A percentile compares a stretch with the other conserved stretches of the same genome.
These are phyloP conservation scores for Dendrothele bispora DNA, from an alignment of 768 basidiomycete genomes.

Conservation along the genomic window DNA sequence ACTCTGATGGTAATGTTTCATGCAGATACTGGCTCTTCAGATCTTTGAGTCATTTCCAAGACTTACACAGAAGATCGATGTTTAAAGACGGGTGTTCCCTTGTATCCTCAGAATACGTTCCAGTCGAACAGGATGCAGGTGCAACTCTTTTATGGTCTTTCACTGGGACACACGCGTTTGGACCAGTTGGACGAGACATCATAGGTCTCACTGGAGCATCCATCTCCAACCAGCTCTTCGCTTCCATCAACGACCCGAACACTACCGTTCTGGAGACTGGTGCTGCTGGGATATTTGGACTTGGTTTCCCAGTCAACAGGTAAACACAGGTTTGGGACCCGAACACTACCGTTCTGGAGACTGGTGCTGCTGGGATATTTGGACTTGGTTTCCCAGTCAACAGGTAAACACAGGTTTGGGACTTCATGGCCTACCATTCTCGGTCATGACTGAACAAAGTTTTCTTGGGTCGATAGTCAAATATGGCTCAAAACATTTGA, in stretches of 20 bases:
- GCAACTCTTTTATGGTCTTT: slow-evolving; percentile 63
- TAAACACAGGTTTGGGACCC: no score
- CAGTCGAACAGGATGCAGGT: slow-evolving; percentile 45
- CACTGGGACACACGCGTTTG: slow-evolving; percentile 68
- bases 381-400: slow-evolving; percentile 76
- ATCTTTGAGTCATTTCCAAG: slow-evolving; percentile 71
- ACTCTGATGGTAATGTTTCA: not conserved
- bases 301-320: slow-evolving; percentile 77
- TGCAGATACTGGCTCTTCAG: slow-evolving; percentile 76
- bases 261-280: slow-evolving; percentile 57
- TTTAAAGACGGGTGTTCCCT: not conserved
- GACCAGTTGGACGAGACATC: slow-evolving; percentile 59
- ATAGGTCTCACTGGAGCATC: slow-evolving; percentile 54
- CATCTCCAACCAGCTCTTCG: slow-evolving; percentile 41
- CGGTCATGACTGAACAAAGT: not conserved
- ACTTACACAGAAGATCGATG: slow-evolving; percentile 33
- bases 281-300: slow-evolving; percentile 67
- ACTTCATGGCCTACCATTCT: not conserved
- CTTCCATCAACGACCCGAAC: slow-evolving; percentile 68
- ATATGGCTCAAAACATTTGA: slow-evolving; percentile 44
- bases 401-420: slow-evolving; percentile 61
- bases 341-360: slow-evolving; percentile 59
- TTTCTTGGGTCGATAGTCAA: no score
- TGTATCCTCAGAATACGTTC: slow-evolving; percentile 41
- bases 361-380: slow-evolving; percentile 64